Percentiles rank a stretch among this genome's conserved stretches.
phyloP scores from a whole-genome alignment of 805 yeast genomes.

The Zygosaccharomyces bisporus region DNA sequence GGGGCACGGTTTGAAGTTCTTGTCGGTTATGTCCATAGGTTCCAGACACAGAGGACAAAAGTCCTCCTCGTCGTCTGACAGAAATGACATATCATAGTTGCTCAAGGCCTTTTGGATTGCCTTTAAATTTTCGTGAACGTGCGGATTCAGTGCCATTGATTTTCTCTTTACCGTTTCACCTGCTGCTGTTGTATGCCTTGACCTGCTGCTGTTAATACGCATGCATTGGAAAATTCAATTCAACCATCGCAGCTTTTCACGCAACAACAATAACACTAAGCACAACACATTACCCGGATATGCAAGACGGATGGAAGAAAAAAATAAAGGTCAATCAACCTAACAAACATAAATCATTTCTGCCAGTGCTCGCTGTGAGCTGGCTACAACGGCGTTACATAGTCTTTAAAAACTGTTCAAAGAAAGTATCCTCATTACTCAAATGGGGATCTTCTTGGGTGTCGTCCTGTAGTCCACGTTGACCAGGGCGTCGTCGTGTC shows the following conservation, averaged over 20 bases:
- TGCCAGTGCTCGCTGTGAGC: background rate
- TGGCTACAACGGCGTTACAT: background rate
- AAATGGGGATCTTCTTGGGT: constrained; percentile 32
- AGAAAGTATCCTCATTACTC: background rate
- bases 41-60: constrained; percentile 91
- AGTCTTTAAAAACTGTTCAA: too few species aligned
- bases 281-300: too few species aligned
- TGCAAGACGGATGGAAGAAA: too few species aligned
- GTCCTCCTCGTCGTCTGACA: constrained; percentile 38
- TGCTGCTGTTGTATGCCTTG: background rate
- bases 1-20: constrained; percentile 98
- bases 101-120: constrained; percentile 32
- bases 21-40: constrained; percentile 95
- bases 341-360: background rate
- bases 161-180: background rate
- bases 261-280: too few species aligned
- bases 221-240: too few species aligned
- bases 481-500: constrained; percentile 62
- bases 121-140: constrained; percentile 31
- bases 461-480: constrained; percentile 61
- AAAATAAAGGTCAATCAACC: too few species aligned
- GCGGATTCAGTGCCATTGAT: constrained; percentile 27
- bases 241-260: background rate
- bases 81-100: constrained; percentile 33
- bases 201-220: too few species aligned